Percentiles rank a stretch among this genome's conserved stretches.
Evolutionary conservation across 139 green algal genomes (phyloP).

Genomic region (Marvania coccoides): DNA sequence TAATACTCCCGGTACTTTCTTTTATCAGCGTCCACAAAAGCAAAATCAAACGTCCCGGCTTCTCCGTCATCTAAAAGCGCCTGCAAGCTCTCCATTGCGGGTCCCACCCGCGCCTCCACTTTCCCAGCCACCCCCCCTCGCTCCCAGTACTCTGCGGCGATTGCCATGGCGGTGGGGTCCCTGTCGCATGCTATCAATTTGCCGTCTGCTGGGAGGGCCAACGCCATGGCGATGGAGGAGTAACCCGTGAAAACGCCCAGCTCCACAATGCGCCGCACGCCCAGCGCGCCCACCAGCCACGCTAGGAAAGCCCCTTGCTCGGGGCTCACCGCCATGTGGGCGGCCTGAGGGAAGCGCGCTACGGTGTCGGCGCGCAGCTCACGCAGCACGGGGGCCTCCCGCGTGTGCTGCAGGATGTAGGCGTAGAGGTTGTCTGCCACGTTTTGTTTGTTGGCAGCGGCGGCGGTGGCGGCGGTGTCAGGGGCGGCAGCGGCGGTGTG

Average conservation of each 20-base stretch:
- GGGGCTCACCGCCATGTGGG: slow-evolving; percentile 63
- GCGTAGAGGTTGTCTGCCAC: slow-evolving; percentile 43
- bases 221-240: slow-evolving; percentile 60
- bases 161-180: slow-evolving; percentile 50
- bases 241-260: slow-evolving; percentile 89
- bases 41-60: slow-evolving; percentile 66
- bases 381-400: slow-evolving; percentile 48
- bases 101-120: slow-evolving; percentile 21
- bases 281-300: slow-evolving; percentile 57
- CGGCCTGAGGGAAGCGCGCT: slow-evolving; percentile 28
- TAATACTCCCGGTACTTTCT: slow-evolving; percentile 75
- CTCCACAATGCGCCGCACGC: slow-evolving; percentile 40
- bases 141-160: slow-evolving; percentile 64
- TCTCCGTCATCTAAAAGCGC: slow-evolving; percentile 11
- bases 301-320: slow-evolving; percentile 78
- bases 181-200: slow-evolving; percentile 70
- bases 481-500: too few species aligned
- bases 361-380: slow-evolving; percentile 54
- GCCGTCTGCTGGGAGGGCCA: slow-evolving; percentile 63
- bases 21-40: slow-evolving; percentile 93
- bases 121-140: slow-evolving; percentile 55
- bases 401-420: slow-evolving; percentile 64
- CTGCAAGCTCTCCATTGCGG: slow-evolving; percentile 26
- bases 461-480: background rate
- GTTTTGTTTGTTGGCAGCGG: slow-evolving; percentile 26